Percentiles rank a stretch among this genome's conserved stretches.
phyloP scores from a whole-genome alignment of 495 filamentous ascomycete species.

The Penicillium pancosmium region DNA sequence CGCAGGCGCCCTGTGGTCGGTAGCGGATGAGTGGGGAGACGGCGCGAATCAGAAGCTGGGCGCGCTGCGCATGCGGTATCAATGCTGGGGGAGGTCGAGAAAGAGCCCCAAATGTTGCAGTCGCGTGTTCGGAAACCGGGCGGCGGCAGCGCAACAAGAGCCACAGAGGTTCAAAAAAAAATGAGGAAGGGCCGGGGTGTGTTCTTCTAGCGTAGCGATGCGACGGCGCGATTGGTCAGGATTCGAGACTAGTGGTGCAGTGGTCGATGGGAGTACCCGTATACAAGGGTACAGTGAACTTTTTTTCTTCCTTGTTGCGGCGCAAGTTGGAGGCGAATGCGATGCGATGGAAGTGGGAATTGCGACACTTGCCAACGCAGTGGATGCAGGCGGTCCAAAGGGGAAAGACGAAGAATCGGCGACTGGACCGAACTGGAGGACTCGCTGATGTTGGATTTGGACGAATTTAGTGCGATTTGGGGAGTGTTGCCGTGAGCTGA shows the following conservation, averaged over 20 bases:
- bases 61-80: slow-evolving; percentile 24
- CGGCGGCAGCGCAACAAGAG: slow-evolving; percentile 19
- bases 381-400: slow-evolving; percentile 48
- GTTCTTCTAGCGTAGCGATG: slow-evolving; percentile 6
- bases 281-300: slow-evolving; percentile 29
- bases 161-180: slow-evolving; percentile 12
- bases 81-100: slow-evolving; percentile 16
- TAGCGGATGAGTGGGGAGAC: slow-evolving; percentile 11
- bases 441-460: slow-evolving; percentile 35
- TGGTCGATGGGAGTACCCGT: slow-evolving; percentile 31
- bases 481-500: slow-evolving; percentile 32
- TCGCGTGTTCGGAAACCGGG: slow-evolving; percentile 28
- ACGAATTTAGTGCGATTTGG: slow-evolving; percentile 31
- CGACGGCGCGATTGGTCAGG: slow-evolving; percentile 28
- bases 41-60: slow-evolving; percentile 22
- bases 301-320: slow-evolving; percentile 28
- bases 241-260: slow-evolving; percentile 27
- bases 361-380: slow-evolving; percentile 46
- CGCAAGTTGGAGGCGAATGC: slow-evolving; percentile 23
- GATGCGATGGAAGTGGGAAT: slow-evolving; percentile 21
- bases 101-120: slow-evolving; percentile 29
- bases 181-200: slow-evolving; percentile 22
- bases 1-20: slow-evolving; percentile 18
- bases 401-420: slow-evolving; percentile 44
- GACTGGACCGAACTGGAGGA: slow-evolving; percentile 33